Percentiles rank a stretch among this genome's conserved stretches.
Conservation (phyloP, 1,284 basidiomycete genomes). For the Cutaneotrichosporon dermatis region DNA sequence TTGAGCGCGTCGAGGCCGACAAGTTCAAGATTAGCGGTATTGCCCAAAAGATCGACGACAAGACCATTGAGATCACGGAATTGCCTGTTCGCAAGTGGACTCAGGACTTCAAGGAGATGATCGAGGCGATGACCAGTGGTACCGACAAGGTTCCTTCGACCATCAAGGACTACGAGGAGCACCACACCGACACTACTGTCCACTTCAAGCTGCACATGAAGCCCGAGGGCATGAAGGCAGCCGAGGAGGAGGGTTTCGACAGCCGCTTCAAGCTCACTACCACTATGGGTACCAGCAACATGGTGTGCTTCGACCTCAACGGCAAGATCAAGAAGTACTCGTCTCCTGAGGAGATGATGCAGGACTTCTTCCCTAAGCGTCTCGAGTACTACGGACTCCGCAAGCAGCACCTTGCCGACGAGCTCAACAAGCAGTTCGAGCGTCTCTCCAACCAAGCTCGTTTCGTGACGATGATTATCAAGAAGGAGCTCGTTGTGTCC, state of each 20-base stretch:
- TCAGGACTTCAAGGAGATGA: slow-evolving; percentile 80
- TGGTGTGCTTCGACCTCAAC: slow-evolving; percentile 97
- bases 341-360: slow-evolving; percentile 83
- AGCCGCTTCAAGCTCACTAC: slow-evolving; percentile 87
- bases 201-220: slow-evolving; percentile 81
- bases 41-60: slow-evolving; percentile 72
- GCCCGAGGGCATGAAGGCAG: slow-evolving; percentile 75
- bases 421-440: slow-evolving; percentile 78
- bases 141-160: slow-evolving; percentile 60
- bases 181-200: slow-evolving; percentile 88
- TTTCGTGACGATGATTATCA: slow-evolving; percentile 94
- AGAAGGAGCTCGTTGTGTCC: slow-evolving; percentile 80
- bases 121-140: slow-evolving; percentile 61
- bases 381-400: slow-evolving; percentile 89
- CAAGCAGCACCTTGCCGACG: slow-evolving; percentile 86
- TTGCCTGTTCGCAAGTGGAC: slow-evolving; percentile 96
- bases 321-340: slow-evolving; percentile 95
- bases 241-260: slow-evolving; percentile 79
- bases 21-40: slow-evolving; percentile 83
- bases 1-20: slow-evolving; percentile 73
- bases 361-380: slow-evolving; percentile 88
- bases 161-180: slow-evolving; percentile 86
- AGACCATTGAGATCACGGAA: slow-evolving; percentile 91
- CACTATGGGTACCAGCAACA: slow-evolving; percentile 85
- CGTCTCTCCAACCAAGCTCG: slow-evolving; percentile 90